Evolutionary conservation across 2,329 filamentous ascomycete species (phyloP).

Genomic region (Leptographium lundbergii): DNA sequence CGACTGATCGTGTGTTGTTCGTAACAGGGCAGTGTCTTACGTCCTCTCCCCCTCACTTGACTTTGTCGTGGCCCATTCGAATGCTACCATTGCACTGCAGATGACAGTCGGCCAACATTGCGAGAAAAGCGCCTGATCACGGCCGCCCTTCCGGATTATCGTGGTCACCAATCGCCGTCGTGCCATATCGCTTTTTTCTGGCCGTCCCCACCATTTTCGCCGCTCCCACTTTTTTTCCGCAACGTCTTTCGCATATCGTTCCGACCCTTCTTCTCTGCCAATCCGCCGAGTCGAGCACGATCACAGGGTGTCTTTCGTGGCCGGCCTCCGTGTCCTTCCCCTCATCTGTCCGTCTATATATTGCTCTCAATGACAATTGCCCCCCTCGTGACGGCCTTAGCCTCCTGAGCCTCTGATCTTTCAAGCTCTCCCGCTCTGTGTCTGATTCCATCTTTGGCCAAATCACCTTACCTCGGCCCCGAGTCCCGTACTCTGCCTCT

Average conservation of each 20-base stretch:
- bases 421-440: conserved; percentile 6
- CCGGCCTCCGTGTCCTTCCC: not conserved
- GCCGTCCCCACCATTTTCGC: not conserved
- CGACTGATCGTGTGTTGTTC: not conserved
- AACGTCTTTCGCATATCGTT: not conserved
- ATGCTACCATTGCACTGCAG: not conserved
- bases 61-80: not conserved
- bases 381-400: not conserved
- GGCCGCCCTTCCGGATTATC: not conserved
- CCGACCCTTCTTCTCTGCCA: not conserved
- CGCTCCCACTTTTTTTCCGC: not conserved
- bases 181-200: not conserved
- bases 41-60: not conserved
- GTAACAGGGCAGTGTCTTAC: not conserved
- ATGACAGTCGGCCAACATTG: not conserved
- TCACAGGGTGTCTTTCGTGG: not conserved
- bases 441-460: not conserved
- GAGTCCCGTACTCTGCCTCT: not conserved
- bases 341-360: not conserved
- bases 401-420: conserved; percentile 10
- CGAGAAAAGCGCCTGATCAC: not conserved
- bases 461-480: not conserved
- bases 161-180: not conserved
- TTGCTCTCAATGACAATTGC: not conserved
- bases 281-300: not conserved